A percentile compares a stretch with the other conserved stretches of the same genome.
Conservation (phyloP, 2,329 filamentous ascomycete species). For the Penicillium sp. region DNA sequence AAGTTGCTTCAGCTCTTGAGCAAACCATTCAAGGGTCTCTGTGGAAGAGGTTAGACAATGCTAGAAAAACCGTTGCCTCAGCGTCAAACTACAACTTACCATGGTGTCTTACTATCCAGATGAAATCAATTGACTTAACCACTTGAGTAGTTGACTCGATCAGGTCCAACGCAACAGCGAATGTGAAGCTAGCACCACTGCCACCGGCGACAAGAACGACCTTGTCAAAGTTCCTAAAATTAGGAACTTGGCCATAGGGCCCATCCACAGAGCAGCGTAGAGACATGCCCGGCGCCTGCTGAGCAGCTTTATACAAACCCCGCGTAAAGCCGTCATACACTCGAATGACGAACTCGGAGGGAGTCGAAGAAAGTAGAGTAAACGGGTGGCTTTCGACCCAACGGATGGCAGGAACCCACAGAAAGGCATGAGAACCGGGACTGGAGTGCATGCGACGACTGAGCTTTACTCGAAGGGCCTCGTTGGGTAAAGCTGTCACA, state of each 20-base stretch:
- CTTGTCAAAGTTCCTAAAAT: slow-evolving; percentile 16
- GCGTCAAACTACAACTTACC: background rate
- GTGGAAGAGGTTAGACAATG: background rate
- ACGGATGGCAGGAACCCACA: slow-evolving; percentile 63
- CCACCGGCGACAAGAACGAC: slow-evolving; percentile 16
- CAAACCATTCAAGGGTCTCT: slow-evolving; percentile 10
- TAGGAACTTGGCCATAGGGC: slow-evolving; percentile 16
- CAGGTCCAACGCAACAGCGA: slow-evolving; percentile 16
- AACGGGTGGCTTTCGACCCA: slow-evolving; percentile 57
- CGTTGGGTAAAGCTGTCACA: slow-evolving; percentile 55
- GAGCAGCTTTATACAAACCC: slow-evolving; percentile 10
- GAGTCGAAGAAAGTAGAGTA: slow-evolving; percentile 15
- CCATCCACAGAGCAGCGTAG: slow-evolving; percentile 21
- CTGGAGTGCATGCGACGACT: slow-evolving; percentile 50
- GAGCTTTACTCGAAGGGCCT: slow-evolving; percentile 58
- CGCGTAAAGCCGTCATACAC: slow-evolving; percentile 19
- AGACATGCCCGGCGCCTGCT: slow-evolving; percentile 4
- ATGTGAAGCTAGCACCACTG: slow-evolving; percentile 16
- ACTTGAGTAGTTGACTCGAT: background rate
- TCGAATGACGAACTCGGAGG: slow-evolving; percentile 19
- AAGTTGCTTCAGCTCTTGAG: slow-evolving; percentile 8
- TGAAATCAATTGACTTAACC: slow-evolving; percentile 10
- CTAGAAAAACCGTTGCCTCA: background rate
- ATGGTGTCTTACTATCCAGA: slow-evolving; percentile 5
- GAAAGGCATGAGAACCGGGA: slow-evolving; percentile 63